Conservation (phyloP, 2,329 filamentous ascomycete species). For the Botryosphaeria dothidea region DNA sequence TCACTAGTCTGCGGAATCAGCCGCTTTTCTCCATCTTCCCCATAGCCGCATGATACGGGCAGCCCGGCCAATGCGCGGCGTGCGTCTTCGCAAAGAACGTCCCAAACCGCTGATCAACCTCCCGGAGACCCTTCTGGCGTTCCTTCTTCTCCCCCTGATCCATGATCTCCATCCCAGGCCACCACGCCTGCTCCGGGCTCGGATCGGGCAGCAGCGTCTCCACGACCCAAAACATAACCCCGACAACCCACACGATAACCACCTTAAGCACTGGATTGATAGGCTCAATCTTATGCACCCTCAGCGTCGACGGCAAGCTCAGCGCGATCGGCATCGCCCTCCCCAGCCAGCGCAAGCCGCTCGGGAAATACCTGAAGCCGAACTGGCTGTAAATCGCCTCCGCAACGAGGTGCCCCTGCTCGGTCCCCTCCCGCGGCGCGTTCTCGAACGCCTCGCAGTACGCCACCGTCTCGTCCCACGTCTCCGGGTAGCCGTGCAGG, state of each 20-base stretch:
- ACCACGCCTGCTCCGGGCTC: conserved; percentile 1
- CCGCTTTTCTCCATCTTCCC: background rate
- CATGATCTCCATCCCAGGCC: background rate
- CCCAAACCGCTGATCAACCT: background rate
- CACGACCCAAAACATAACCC: background rate
- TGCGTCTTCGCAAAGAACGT: background rate
- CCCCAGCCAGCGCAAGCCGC: background rate
- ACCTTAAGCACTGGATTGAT: background rate
- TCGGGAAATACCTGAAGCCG: background rate
- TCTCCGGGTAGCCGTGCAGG: background rate
- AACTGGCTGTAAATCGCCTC: background rate
- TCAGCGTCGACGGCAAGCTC: background rate
- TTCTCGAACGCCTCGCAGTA: background rate
- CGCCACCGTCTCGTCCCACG: background rate
- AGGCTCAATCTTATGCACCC: background rate
- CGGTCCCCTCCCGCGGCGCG: background rate
- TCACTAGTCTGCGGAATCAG: no score
- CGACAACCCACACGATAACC: background rate
- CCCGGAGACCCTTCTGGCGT: background rate
- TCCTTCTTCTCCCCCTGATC: background rate
- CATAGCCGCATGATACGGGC: background rate
- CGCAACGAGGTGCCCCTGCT: background rate
- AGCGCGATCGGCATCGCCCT: background rate
- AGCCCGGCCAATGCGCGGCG: background rate
- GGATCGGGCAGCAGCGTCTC: background rate